These are phyloP conservation scores for Xylaria arbuscula DNA, from an alignment of 2,329 filamentous ascomycete species.

Conservation along the genomic window DNA sequence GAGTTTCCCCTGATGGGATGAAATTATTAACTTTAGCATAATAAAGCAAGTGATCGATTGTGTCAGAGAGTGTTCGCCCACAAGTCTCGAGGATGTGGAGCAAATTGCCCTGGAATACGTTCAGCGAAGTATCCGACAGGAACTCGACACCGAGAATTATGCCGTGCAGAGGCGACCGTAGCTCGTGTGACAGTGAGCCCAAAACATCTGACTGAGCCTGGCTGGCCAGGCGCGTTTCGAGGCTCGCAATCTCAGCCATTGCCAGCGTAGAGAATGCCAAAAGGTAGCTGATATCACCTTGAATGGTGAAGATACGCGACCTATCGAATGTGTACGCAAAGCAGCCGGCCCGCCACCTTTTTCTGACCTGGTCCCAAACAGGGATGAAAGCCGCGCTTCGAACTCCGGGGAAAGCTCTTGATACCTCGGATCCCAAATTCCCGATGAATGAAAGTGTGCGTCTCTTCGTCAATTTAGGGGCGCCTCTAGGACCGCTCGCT, in stretches of 20 bases:
- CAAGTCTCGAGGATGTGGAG: conserved; percentile 63
- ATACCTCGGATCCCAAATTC: conserved; percentile 31
- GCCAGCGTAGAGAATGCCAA: conserved; percentile 64
- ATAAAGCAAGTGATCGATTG: conserved; percentile 64
- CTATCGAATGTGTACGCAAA: conserved; percentile 61
- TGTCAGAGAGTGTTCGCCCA: conserved; percentile 63
- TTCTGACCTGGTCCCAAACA: conserved; percentile 30
- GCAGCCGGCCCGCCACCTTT: conserved; percentile 59
- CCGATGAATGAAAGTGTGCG: conserved; percentile 31
- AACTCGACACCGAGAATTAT: conserved; percentile 66
- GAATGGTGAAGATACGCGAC: conserved; percentile 57
- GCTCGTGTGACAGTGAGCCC: conserved; percentile 69
- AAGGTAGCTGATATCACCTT: conserved; percentile 63
- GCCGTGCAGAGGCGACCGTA: conserved; percentile 70
- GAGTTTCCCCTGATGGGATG: conserved; percentile 36
- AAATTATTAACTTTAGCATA: conserved; percentile 65
- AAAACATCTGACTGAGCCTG: conserved; percentile 68
- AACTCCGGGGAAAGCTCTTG: conserved; percentile 27
- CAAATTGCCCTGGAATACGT: conserved; percentile 59
- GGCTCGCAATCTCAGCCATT: conserved; percentile 65
- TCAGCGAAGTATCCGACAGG: conserved; percentile 62
- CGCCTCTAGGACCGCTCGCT: conserved; percentile 11
- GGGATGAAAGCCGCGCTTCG: conserved; percentile 34
- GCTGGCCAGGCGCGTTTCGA: conserved; percentile 54
- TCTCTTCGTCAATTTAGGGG: conserved; percentile 19